phyloP scores from a whole-genome alignment of 345 rosid genomes.

The Bruguiera parviflora region DNA sequence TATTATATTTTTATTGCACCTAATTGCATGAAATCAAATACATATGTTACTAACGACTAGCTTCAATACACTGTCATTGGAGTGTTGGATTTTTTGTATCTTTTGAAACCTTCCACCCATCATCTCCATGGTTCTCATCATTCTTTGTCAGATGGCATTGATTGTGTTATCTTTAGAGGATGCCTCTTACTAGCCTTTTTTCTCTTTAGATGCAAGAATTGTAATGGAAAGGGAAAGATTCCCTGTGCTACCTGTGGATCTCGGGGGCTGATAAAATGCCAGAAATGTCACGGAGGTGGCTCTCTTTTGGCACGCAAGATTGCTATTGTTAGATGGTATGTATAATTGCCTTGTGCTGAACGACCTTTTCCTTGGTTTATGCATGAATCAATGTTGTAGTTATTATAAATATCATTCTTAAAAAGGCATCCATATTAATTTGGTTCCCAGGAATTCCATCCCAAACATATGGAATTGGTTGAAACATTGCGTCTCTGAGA shows the following conservation, averaged over 20 bases:
- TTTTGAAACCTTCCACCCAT: too few species aligned
- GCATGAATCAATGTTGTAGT: neutral
- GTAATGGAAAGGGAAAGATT: constrained; percentile 80
- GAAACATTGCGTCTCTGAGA: neutral
- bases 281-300: constrained; percentile 59
- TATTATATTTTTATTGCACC: neutral
- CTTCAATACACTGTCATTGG: neutral
- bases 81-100: too few species aligned
- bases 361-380: neutral
- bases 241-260: constrained; percentile 82
- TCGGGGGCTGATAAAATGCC: constrained; percentile 73
- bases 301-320: constrained; percentile 58
- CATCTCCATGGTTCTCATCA: too few species aligned
- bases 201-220: constrained; percentile 53
- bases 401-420: too few species aligned
- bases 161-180: neutral
- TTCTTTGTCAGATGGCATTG: too few species aligned
- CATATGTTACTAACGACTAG: neutral
- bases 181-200: neutral
- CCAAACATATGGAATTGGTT: neutral
- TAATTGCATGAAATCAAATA: neutral
- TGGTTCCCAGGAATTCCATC: too few species aligned
- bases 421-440: too few species aligned
- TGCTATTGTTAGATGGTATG: constrained; percentile 74
- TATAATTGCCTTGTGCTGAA: neutral